Base-by-base conservation (phyloP, 805 yeast species). In the Pichia scutulata region DNA sequence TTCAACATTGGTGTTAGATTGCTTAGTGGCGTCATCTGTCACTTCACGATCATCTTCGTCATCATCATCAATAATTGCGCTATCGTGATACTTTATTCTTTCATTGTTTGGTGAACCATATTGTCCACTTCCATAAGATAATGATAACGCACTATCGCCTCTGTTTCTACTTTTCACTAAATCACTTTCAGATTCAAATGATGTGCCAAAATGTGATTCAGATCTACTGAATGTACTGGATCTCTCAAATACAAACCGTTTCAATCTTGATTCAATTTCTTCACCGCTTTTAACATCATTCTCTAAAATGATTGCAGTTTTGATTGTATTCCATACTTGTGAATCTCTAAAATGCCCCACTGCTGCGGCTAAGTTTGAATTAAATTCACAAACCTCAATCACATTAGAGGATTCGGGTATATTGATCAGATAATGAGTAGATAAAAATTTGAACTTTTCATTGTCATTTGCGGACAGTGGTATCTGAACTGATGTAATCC, bases 261-360 rank as follows among this genome's bases (percentile, higher is more conserved):
- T 30, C 21, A 54, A 36, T 12, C 49, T 51, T 7, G 52, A 44
- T 21, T 54, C 54, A n/a, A 46, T 54, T 24, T 51, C 51, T 14
- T 51, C 53, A 2, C 42, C 52, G 13, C 47, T 52, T 19, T 49
- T 44, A 18, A 24, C 37, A 7, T 52, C 44, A 6, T 50, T 18
- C n/a, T 63, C 62, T 65, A 74, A 67, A 2, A 65, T 61, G 4
- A 82, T 63, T 26, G 80, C 68, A 33, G 75, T 76, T 14, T 77
- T 76, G 6, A 83, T 64, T 4, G 81, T 72, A 52, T 74, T 65
- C 89, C 89, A 84, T 0, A 80, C 73, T 58, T 81, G 86, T 48
- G 82, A 71, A 49, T 81, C 85, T 51, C 86, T 65, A 48, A 68
- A 70, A 46, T 71, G 64, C 18, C 72, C 71, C 1, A 73, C 84